Conservation (phyloP, 2,329 filamentous ascomycete species). For the Elsinoe arachidis region DNA sequence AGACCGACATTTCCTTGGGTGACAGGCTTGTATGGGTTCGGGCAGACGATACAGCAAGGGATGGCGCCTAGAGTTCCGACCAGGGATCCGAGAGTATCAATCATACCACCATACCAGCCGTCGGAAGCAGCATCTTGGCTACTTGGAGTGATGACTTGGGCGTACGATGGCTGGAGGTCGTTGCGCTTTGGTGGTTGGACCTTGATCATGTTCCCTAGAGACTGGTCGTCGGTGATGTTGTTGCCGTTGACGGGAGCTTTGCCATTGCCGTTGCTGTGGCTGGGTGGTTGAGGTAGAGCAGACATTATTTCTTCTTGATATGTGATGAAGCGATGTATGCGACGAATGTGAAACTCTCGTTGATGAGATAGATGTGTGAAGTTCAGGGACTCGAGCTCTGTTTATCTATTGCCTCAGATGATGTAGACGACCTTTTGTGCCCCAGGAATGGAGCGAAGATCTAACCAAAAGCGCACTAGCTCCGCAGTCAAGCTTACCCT, state of each 20-base stretch:
- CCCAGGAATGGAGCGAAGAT: conserved; percentile 3
- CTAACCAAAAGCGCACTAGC: neutral
- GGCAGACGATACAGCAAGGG: conserved; percentile 84
- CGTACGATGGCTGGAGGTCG: conserved; percentile 79
- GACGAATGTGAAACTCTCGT: neutral
- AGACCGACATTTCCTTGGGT: conserved; percentile 89
- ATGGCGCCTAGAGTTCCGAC: conserved; percentile 77
- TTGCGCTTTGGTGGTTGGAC: conserved; percentile 75
- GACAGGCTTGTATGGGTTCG: conserved; percentile 92
- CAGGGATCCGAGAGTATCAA: conserved; percentile 63
- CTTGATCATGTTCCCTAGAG: conserved; percentile 33
- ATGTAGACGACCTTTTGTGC: conserved; percentile 5
- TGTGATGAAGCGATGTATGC: neutral
- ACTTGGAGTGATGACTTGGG: conserved; percentile 53
- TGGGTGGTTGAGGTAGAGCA: conserved; percentile 1
- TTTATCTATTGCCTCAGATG: conserved; percentile 7
- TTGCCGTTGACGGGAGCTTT: conserved; percentile 29
- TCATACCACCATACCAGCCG: conserved; percentile 86
- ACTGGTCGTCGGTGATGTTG: conserved; percentile 6
- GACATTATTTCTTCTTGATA: neutral
- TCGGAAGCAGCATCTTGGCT: conserved; percentile 60
- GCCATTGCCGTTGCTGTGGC: conserved; percentile 24
- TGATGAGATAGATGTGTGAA: neutral
- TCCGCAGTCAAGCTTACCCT: conserved; percentile 1
- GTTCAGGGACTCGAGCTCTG: neutral